Evolutionary conservation across 1,284 basidiomycete genomes (phyloP), one percentile per base, ranked within the genome.

Genomic region (Sphaerobolus stellatus): DNA sequence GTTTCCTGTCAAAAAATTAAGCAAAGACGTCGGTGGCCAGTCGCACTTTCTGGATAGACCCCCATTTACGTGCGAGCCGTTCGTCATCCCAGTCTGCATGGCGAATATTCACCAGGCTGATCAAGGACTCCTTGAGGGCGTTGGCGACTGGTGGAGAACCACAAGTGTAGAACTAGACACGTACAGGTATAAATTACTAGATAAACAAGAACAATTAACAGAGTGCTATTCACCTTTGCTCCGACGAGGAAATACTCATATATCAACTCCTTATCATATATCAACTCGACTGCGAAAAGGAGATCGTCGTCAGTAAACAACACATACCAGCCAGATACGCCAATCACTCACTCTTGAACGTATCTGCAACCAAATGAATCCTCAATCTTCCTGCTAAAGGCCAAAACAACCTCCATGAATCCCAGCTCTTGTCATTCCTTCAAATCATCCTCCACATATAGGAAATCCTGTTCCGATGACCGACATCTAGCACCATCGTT

Each of bases 391-490:
- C 73, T 63, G 30, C 77, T 79, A 61, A 81, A 79, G 14, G 78
- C 77, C 5, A 76, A 74, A 8, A 74, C 69, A n/a, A 82, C 67
- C 55, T 80, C 76, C 13, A 81, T 71, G 3, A 78, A 70, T 4
- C 78, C 79, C n/a, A 68, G 59, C 60, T 68, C 66, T 29, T 62
- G 58, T 79, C 79, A 81, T 60, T 74, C 68, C 44, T 62, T 67
- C 40, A 81, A 62, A 57, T 79, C 76, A 24, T 64, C 66, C 33
- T 76, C 71, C 22, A 40, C 58, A 59, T 80, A 80, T 27, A 81
- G 60, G 59, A 71, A 76, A 60, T 81, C 79, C 52, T 68, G 70
- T 4, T 70, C 62, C 2, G 76, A 73, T 14, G 68, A 65, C 11
- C 77, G 68, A 59, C 77, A 80, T 14, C 79, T 40, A 81, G 65